Conservation (phyloP, 2,329 filamentous ascomycete genomes). For the Pestalotiopsis sp. region DNA sequence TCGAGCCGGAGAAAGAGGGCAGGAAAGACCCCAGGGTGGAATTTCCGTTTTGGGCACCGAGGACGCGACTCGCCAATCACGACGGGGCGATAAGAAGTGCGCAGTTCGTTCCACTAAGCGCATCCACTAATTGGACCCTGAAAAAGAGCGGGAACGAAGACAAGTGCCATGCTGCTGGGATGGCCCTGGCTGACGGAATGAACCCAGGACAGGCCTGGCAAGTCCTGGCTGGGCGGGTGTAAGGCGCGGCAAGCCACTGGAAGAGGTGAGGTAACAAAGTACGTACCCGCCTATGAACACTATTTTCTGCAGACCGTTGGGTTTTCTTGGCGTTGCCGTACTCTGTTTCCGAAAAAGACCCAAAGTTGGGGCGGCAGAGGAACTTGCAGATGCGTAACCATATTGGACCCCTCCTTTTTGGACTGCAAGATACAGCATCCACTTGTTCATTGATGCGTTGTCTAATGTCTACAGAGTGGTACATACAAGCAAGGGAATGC, state of each 20-base stretch:
- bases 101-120: not conserved
- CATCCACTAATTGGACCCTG: constrained; percentile 10
- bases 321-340: not conserved
- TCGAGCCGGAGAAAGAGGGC: too few species aligned
- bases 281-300: too few species aligned
- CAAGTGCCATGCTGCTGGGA: not conserved
- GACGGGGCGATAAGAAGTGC: constrained; percentile 6
- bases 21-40: not conserved
- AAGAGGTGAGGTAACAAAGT: not conserved
- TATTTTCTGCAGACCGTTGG: not conserved
- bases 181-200: not conserved
- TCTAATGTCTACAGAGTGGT: not conserved
- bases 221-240: not conserved
- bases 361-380: not conserved
- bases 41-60: constrained; percentile 10
- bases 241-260: not conserved
- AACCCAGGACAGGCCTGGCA: not conserved
- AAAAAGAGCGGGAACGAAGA: not conserved
- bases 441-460: not conserved
- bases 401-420: not conserved
- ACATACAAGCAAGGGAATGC: not conserved
- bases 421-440: not conserved
- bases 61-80: not conserved
- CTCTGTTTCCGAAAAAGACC: not conserved
- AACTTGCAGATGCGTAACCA: not conserved